Base-by-base conservation (phyloP, 371 early-diverging fungal genomes). In the Apophysomyces sp. region DNA sequence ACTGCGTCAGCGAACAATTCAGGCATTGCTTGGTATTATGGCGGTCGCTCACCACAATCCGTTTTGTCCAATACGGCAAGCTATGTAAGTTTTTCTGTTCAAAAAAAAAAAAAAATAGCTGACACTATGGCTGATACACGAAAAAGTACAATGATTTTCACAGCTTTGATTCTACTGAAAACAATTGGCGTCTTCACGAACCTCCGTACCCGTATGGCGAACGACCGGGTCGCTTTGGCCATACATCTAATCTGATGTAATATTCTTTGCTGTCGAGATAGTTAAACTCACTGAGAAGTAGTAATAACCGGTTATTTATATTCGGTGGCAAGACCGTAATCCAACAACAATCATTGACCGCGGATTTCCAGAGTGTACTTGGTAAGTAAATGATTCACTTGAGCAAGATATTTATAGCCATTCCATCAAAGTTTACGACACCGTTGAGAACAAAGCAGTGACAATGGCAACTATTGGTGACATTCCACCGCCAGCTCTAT, bases 381-480 rank as follows among this genome's bases (percentile, higher is more conserved):
- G 67, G 79, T 79, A 73, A 60, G 60, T 51, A n/a, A 41, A 28
- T n/a, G 13, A 13, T 13, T 3, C 11, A 11, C 15, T 27, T 29
- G 2, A 15, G 9, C 21, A 34, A 6, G 28, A 32, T 16, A 15
- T 30, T 21, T 18, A 29, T 34, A 37, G 41, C 12, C 40, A 40
- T n/a, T 30, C 5, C 26, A 16, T 41, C 36, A 18, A 37, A 75
- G 79, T 78, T 0, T 76, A 72, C 49, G 79, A 78, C 57, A 71
- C 68, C 28, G 30, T 37, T 9, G 59, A 52, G 12, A 66, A 68
- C 27, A 65, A 72, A n/a, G 76, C 76, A 0, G 62, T 68, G 13
- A 61, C 76, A 9, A 68, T 78, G 64, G 71, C 71, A 18, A 78
- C 79, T 0, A 66, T 72, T 21, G 79, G 79, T 27, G 79, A 76